phyloP scores from a whole-genome alignment of 2,329 filamentous ascomycete species.

The Orbilia javanica region DNA sequence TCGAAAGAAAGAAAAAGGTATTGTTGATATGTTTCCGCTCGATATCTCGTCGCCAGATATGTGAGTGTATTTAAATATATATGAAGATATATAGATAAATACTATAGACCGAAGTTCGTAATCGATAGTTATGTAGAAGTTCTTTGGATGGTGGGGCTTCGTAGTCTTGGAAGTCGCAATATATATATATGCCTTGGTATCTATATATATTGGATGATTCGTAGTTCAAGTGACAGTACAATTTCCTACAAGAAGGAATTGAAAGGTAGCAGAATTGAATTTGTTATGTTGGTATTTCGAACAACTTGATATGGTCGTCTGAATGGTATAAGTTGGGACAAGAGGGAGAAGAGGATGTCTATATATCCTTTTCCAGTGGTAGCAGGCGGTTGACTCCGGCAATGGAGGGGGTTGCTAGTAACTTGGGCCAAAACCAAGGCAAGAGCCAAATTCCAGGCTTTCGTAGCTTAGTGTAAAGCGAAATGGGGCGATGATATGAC shows the following conservation, averaged over 20 bases:
- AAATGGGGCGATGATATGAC: constrained; percentile 58
- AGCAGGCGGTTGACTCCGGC: constrained; percentile 51
- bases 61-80: not conserved
- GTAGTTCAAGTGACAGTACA: not conserved
- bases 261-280: constrained; percentile 45
- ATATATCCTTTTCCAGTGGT: constrained; percentile 55
- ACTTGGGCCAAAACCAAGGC: constrained; percentile 56
- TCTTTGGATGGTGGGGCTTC: constrained; percentile 5
- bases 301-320: constrained; percentile 29
- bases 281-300: constrained; percentile 39
- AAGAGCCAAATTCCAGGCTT: constrained; percentile 58
- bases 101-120: constrained; percentile 31
- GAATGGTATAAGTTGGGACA: constrained; percentile 42
- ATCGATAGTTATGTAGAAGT: constrained; percentile 10
- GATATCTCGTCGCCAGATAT: not conserved
- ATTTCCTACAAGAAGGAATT: constrained; percentile 19
- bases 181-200: too few species aligned
- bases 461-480: constrained; percentile 37
- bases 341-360: constrained; percentile 51
- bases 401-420: constrained; percentile 50
- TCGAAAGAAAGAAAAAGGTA: not conserved
- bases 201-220: constrained; percentile 1
- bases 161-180: constrained; percentile 14
- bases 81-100: too few species aligned
- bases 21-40: not conserved